phyloP scores from a whole-genome alignment of 768 basidiomycete genomes.

The Leccinum subgranulosum region DNA sequence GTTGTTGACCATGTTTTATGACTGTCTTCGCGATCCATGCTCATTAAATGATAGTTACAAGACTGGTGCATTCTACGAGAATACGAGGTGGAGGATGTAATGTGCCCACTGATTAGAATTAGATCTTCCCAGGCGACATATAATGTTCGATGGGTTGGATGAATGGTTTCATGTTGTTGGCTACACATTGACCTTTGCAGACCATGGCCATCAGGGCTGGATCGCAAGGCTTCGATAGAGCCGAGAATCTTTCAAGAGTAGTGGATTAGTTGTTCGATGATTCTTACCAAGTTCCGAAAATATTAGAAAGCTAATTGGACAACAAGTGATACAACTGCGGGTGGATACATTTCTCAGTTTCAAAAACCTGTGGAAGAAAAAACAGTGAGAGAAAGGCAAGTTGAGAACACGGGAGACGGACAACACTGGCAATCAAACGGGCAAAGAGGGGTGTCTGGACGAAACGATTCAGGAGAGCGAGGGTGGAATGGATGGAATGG shows the following conservation, averaged over 20 bases:
- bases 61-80: not conserved
- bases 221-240: conserved; percentile 59
- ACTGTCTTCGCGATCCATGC: not conserved
- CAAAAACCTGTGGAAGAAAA: conserved; percentile 24
- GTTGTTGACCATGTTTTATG: not conserved
- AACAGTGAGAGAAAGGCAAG: not conserved
- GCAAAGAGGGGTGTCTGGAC: conserved; percentile 73
- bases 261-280: not conserved
- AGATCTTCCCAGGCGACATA: conserved; percentile 21
- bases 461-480: conserved; percentile 20
- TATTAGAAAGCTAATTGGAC: not conserved
- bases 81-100: conserved; percentile 1
- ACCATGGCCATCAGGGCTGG: conserved; percentile 38
- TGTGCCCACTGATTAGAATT: conserved; percentile 19
- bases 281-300: not conserved
- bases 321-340: conserved; percentile 1
- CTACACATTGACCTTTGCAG: conserved; percentile 59
- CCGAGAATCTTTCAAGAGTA: conserved; percentile 23
- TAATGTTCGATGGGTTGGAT: conserved; percentile 21
- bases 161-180: conserved; percentile 41
- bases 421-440: conserved; percentile 91
- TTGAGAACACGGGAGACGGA: conserved; percentile 36
- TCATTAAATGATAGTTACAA: not conserved
- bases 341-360: conserved; percentile 2
- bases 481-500: conserved; percentile 17